These are phyloP conservation scores for Colletotrichum tanaceti DNA, from an alignment of 2,329 filamentous ascomycete species.

Conservation along the genomic window DNA sequence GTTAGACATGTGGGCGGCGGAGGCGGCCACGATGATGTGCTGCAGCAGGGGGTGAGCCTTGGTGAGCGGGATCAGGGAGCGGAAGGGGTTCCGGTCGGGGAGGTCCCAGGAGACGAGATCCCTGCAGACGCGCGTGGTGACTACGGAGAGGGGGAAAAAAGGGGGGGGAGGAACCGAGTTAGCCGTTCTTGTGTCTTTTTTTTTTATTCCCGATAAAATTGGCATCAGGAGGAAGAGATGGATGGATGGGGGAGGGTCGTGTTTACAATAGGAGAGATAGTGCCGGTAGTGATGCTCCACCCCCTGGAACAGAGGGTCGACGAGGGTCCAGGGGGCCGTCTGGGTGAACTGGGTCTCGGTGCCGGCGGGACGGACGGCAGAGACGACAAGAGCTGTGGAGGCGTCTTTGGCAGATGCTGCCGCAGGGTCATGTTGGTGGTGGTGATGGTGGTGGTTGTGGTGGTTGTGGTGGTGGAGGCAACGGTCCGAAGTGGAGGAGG, in stretches of 20 bases:
- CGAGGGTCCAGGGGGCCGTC: constrained; percentile 53
- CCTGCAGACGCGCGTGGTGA: constrained; percentile 62
- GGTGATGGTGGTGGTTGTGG: not conserved
- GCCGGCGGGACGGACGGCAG: constrained; percentile 34
- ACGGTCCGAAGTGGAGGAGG: constrained; percentile 4
- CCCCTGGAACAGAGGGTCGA: constrained; percentile 63
- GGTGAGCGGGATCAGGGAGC: constrained; percentile 57
- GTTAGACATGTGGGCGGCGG: constrained; percentile 61
- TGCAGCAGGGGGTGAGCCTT: constrained; percentile 56
- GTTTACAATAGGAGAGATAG: constrained; percentile 57
- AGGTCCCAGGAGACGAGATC: constrained; percentile 63
- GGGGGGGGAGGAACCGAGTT: constrained; percentile 18
- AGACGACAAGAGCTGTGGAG: constrained; percentile 43
- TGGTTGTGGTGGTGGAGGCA: not conserved
- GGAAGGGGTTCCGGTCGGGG: constrained; percentile 59
- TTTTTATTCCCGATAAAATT: constrained; percentile 14
- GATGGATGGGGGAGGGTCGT: constrained; percentile 4
- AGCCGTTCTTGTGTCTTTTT: constrained; percentile 27
- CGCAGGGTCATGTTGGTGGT: too few relatives aligned
- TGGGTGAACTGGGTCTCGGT: constrained; percentile 39
- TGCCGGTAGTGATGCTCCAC: constrained; percentile 59
- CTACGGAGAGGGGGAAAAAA: constrained; percentile 54
- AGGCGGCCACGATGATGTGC: constrained; percentile 61
- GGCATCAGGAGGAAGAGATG: constrained; percentile 26
- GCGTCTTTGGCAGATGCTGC: not conserved